phyloP scores from a whole-genome alignment of 257 asterid genomes.

The Nicotiana obtusifolia region DNA sequence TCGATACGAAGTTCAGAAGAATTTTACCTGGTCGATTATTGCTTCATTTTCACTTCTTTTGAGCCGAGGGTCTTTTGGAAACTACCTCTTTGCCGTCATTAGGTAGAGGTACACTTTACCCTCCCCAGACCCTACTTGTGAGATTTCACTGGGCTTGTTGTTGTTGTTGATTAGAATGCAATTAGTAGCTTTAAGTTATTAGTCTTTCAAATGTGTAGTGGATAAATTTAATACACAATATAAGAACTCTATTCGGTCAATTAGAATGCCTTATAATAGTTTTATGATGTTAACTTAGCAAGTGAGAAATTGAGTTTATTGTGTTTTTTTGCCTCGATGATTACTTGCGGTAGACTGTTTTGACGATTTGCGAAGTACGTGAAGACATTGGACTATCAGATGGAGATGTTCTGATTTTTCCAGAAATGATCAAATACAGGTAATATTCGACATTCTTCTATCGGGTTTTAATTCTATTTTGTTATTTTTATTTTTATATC shows the following conservation, averaged over 20 bases:
- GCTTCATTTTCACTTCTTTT: too few species aligned
- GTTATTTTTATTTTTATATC: neutral
- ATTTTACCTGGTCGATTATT: too few species aligned
- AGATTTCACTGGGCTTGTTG: too few species aligned
- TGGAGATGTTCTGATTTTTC: conserved; percentile 86
- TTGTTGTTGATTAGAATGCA: too few species aligned
- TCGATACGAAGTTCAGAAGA: neutral
- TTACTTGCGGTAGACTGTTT: conserved; percentile 52
- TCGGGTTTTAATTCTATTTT: too few species aligned
- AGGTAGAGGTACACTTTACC: too few species aligned
- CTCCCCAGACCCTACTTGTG: too few species aligned
- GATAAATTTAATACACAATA: neutral
- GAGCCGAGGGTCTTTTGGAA: too few species aligned
- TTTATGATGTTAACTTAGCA: neutral
- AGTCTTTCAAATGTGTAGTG: neutral
- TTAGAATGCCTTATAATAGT: neutral
- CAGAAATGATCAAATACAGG: conserved; percentile 88
- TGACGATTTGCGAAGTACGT: conserved; percentile 81
- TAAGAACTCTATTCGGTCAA: neutral
- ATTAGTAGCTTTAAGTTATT: neutral
- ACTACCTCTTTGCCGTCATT: too few species aligned
- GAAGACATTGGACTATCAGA: conserved; percentile 51
- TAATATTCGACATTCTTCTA: conserved; percentile 14
- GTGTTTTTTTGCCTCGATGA: conserved; percentile 7
- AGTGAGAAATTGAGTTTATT: neutral